Conservation (phyloP, 805 yeast genomes). For the Teunomyces atbi region DNA sequence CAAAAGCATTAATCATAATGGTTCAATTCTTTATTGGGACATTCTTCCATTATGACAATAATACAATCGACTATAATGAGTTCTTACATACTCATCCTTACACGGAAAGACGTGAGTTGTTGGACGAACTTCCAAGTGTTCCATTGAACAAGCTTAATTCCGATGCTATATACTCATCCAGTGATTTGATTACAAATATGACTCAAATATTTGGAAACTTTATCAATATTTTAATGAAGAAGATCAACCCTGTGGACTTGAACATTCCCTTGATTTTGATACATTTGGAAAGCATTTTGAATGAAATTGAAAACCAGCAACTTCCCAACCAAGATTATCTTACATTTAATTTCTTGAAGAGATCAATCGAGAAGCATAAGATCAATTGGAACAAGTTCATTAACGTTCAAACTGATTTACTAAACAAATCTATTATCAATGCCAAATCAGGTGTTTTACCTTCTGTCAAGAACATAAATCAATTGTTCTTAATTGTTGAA, state of each 20-base stretch:
- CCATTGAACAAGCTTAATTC: slow-evolving; percentile 32
- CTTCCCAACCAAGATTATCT: slow-evolving; percentile 62
- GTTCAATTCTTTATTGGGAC: slow-evolving; percentile 40
- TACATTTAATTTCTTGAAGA: slow-evolving; percentile 47
- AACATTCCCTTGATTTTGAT: slow-evolving; percentile 33
- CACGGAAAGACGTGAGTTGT: slow-evolving; percentile 24
- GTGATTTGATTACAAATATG: slow-evolving; percentile 45
- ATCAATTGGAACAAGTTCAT: slow-evolving; percentile 60
- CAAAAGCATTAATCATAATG: slow-evolving; percentile 33
- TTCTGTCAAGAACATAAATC: slow-evolving; percentile 32
- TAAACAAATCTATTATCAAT: slow-evolving; percentile 33
- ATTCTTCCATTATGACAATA: slow-evolving; percentile 41
- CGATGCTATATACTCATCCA: slow-evolving; percentile 42
- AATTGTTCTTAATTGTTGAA: slow-evolving; percentile 33
- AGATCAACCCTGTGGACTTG: slow-evolving; percentile 35
- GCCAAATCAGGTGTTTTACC: slow-evolving; percentile 38
- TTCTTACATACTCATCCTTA: slow-evolving; percentile 29
- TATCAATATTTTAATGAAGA: slow-evolving; percentile 34
- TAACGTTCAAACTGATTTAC: slow-evolving; percentile 47
- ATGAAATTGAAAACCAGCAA: slow-evolving; percentile 34
- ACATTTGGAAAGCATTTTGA: slow-evolving; percentile 26
- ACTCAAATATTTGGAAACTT: slow-evolving; percentile 45
- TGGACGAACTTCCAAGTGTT: slow-evolving; percentile 27
- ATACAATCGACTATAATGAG: slow-evolving; percentile 26
- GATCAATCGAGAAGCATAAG: slow-evolving; percentile 50